Conservation (phyloP, 2,329 filamentous ascomycete genomes). For the Pseudogymnoascus sp. region DNA sequence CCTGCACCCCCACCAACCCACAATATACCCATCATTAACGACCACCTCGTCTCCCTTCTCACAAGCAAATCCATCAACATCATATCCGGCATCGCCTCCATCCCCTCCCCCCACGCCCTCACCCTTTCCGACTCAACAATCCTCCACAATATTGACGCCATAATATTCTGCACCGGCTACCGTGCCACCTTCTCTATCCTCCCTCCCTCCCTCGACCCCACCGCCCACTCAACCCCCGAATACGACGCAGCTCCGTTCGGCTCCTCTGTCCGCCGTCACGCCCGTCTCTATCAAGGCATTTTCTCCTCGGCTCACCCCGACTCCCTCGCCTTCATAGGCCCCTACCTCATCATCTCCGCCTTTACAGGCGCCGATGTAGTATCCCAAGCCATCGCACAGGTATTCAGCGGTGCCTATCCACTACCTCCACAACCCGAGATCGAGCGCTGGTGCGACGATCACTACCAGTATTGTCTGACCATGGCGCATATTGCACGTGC, state of each 20-base stretch:
- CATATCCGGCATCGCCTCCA: slow-evolving; percentile 25
- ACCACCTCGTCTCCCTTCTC: slow-evolving; percentile 26
- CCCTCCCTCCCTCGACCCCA: slow-evolving; percentile 10
- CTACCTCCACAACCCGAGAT: slow-evolving; percentile 35
- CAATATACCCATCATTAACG: slow-evolving; percentile 22
- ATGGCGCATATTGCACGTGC: slow-evolving; percentile 39
- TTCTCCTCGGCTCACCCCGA: slow-evolving; percentile 38
- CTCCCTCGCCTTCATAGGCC: slow-evolving; percentile 38
- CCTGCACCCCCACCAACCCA: slow-evolving; percentile 26
- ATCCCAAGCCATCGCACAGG: slow-evolving; percentile 38
- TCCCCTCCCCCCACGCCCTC: slow-evolving; percentile 19
- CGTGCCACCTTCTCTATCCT: slow-evolving; percentile 24
- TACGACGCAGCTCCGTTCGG: slow-evolving; percentile 16
- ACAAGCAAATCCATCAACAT: slow-evolving; percentile 24
- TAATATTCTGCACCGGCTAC: slow-evolving; percentile 34
- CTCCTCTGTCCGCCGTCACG: slow-evolving; percentile 27
- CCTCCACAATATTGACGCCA: slow-evolving; percentile 27
- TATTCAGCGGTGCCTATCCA: slow-evolving; percentile 34
- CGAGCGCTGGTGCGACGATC: slow-evolving; percentile 29
- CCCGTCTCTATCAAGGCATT: slow-evolving; percentile 37
- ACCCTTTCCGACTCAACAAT: slow-evolving; percentile 27
- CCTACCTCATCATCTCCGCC: slow-evolving; percentile 25
- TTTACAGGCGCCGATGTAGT: slow-evolving; percentile 36
- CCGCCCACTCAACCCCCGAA: slow-evolving; percentile 22
- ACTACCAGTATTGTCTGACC: slow-evolving; percentile 29